Conservation (phyloP, 2,329 filamentous ascomycete genomes). For the Aureobasidium namibiae region DNA sequence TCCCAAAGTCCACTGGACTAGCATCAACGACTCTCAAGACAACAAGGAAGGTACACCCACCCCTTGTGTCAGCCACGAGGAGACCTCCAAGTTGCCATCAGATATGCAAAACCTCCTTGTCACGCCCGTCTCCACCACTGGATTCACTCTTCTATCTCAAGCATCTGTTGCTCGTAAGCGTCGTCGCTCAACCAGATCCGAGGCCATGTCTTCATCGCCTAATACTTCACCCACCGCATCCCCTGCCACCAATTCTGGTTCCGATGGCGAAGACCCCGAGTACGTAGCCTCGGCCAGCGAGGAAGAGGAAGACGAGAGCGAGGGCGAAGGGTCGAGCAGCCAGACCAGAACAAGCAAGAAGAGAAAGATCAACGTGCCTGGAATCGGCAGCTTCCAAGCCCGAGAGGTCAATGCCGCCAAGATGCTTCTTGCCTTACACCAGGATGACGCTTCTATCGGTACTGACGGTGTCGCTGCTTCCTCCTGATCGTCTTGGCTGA, state of each 20-base stretch:
- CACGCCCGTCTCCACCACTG: neutral
- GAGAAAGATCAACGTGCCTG: slow-evolving; percentile 2
- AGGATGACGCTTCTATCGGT: neutral
- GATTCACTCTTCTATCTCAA: neutral
- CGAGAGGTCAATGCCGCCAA: slow-evolving; percentile 11
- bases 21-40: slow-evolving; percentile 19
- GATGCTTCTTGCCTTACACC: slow-evolving; percentile 2
- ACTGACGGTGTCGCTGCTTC: neutral
- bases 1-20: slow-evolving; percentile 18
- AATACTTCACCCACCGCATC: neutral
- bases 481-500: too few species aligned
- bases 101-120: slow-evolving; percentile 1
- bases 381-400: neutral
- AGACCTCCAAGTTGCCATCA: neutral
- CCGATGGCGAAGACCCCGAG: slow-evolving; percentile 4
- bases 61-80: neutral
- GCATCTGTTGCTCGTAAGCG: neutral
- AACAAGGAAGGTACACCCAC: neutral
- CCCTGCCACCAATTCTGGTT: neutral
- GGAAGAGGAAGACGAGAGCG: neutral
- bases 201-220: neutral
- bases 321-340: neutral
- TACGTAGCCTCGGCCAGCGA: slow-evolving; percentile 2
- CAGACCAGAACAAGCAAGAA: slow-evolving; percentile 6
- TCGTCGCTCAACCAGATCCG: neutral